Conservation (phyloP, 208 protist genomes). For the Tritrichomonas musculus region DNA sequence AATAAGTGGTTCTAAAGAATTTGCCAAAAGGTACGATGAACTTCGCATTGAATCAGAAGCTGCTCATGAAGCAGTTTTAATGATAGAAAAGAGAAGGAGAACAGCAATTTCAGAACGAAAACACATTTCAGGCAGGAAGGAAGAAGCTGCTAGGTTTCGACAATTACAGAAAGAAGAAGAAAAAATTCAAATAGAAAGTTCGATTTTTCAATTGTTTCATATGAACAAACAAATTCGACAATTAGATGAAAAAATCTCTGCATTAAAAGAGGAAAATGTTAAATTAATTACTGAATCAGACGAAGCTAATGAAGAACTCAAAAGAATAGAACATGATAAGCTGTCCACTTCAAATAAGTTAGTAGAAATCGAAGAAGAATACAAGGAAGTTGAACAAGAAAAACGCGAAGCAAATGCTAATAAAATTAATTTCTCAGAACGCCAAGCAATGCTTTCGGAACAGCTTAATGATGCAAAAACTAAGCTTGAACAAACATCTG, state of each 20-base stretch:
- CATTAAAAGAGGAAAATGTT: neutral
- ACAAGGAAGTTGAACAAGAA: neutral
- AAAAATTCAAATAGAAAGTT: neutral
- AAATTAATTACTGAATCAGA: neutral
- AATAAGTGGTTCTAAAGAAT: neutral
- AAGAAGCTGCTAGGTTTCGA: neutral
- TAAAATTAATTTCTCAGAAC: too few relatives aligned
- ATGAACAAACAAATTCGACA: neutral
- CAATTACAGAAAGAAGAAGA: neutral
- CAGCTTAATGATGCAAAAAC: neutral
- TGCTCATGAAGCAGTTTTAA: neutral
- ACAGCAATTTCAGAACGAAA: neutral
- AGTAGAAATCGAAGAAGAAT: neutral
- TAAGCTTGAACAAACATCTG: neutral
- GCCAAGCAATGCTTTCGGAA: too few relatives aligned
- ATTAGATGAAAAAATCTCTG: neutral
- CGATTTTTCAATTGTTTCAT: neutral
- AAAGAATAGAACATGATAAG: neutral
- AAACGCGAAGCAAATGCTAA: neutral
- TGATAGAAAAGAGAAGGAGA: neutral
- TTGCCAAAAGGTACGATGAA: neutral
- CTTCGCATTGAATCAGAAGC: neutral
- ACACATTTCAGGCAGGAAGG: neutral
- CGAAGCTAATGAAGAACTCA: neutral
- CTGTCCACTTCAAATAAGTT: neutral